Conservation (phyloP, 2,329 filamentous ascomycete genomes). For the Drechmeria coniospora region DNA sequence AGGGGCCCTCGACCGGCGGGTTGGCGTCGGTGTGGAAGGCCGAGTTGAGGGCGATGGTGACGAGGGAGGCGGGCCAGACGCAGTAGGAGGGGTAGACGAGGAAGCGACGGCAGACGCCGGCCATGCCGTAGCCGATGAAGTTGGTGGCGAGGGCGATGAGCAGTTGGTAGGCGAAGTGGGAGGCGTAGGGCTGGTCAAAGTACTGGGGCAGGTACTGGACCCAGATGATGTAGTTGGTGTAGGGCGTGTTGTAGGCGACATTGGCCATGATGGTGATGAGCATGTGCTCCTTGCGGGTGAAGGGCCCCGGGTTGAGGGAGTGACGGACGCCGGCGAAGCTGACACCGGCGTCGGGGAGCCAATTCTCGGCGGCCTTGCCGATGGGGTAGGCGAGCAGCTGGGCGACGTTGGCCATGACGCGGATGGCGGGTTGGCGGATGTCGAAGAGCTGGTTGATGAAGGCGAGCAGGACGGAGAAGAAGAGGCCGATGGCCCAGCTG, state of each 20-base stretch:
- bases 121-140: slow-evolving; percentile 44
- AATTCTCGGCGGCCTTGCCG: slow-evolving; percentile 32
- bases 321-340: slow-evolving; percentile 29
- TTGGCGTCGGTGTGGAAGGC: slow-evolving; percentile 34
- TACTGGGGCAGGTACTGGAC: slow-evolving; percentile 35
- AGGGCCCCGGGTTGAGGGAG: slow-evolving; percentile 38
- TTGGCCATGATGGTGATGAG: slow-evolving; percentile 49
- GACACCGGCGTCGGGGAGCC: slow-evolving; percentile 35
- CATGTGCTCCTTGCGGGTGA: slow-evolving; percentile 46
- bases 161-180: slow-evolving; percentile 37
- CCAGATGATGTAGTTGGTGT: slow-evolving; percentile 41
- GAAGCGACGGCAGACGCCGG: slow-evolving; percentile 37
- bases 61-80: slow-evolving; percentile 41
- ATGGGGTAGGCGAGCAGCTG: slow-evolving; percentile 41
- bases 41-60: slow-evolving; percentile 37
- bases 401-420: slow-evolving; percentile 37
- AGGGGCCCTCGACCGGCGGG: slow-evolving; percentile 23
- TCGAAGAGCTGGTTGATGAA: slow-evolving; percentile 44
- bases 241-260: slow-evolving; percentile 35
- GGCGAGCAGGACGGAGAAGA: slow-evolving; percentile 31
- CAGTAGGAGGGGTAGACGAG: slow-evolving; percentile 39
- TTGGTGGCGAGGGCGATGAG: slow-evolving; percentile 38
- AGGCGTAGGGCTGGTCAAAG: slow-evolving; percentile 38
- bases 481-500: slow-evolving; percentile 36
- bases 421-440: slow-evolving; percentile 38